Conservation (phyloP, 805 yeast species). For the Saturnispora zaruensis region DNA sequence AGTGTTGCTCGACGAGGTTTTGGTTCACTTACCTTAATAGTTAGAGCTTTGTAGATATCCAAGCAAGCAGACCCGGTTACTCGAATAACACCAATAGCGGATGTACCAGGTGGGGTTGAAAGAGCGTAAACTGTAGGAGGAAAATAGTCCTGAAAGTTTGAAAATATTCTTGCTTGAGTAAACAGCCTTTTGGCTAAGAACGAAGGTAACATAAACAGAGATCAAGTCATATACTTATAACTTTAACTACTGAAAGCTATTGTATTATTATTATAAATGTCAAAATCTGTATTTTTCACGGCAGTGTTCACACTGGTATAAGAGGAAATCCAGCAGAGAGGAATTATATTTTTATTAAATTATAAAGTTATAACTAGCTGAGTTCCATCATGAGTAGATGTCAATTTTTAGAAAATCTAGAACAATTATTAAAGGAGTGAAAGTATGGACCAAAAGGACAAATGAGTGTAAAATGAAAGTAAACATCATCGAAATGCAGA, state of each 20-base stretch:
- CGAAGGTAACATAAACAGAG: not conserved
- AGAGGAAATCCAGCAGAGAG: not conserved
- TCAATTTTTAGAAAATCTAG: not conserved
- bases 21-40: slow-evolving; percentile 34
- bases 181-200: not conserved
- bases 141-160: not conserved
- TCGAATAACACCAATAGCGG: slow-evolving; percentile 84
- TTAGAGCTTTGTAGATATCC: slow-evolving; percentile 38
- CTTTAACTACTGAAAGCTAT: too few relatives aligned
- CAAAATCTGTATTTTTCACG: not conserved
- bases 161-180: not conserved
- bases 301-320: not conserved
- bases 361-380: not conserved
- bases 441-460: not conserved
- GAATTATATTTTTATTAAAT: not conserved
- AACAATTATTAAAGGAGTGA: not conserved
- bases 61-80: slow-evolving; percentile 64
- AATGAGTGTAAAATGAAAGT: not conserved
- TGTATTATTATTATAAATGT: too few relatives aligned
- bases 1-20: slow-evolving; percentile 48
- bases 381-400: not conserved
- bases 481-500: not conserved
- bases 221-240: too few relatives aligned
- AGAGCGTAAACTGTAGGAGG: slow-evolving; percentile 80
- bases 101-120: slow-evolving; percentile 70